Evolutionary conservation across 208 protist genomes (phyloP).

Genomic region (Trypanosoma cruzi): DNA sequence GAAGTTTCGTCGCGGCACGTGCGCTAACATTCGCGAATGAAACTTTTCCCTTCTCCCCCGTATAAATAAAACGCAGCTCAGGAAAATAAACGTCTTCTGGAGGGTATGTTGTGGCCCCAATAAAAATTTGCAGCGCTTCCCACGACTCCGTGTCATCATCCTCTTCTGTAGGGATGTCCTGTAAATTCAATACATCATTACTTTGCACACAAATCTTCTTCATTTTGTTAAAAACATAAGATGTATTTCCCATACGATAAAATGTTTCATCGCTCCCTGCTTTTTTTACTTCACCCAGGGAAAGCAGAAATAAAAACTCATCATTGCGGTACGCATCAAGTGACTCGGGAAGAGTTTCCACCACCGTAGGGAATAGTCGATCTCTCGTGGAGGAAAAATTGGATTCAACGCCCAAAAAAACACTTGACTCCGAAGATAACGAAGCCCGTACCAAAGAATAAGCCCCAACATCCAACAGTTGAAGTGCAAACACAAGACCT

Average conservation of each 20-base stretch:
- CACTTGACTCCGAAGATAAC: slow-evolving; percentile 40
- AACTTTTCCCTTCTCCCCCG: slow-evolving; percentile 16
- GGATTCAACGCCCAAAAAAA: slow-evolving; percentile 39
- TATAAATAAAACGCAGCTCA: slow-evolving; percentile 7
- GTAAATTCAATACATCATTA: slow-evolving; percentile 36
- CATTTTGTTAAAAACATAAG: not conserved
- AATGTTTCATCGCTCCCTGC: not conserved
- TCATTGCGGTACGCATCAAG: slow-evolving; percentile 19
- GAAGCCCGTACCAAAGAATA: slow-evolving; percentile 65
- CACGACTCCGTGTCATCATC: slow-evolving; percentile 40
- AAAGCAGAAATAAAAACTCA: slow-evolving; percentile 37
- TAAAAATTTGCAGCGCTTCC: slow-evolving; percentile 48
- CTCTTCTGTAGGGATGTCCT: slow-evolving; percentile 44
- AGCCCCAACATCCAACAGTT: slow-evolving; percentile 56
- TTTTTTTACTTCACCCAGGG: slow-evolving; percentile 21
- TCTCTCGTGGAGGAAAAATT: slow-evolving; percentile 32
- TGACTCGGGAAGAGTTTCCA: slow-evolving; percentile 42
- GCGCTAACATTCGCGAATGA: slow-evolving; percentile 18
- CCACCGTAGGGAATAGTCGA: slow-evolving; percentile 61
- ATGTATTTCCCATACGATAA: slow-evolving; percentile 11
- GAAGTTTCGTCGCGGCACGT: slow-evolving; percentile 47
- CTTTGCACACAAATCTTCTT: slow-evolving; percentile 24
- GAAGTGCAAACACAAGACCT: slow-evolving; percentile 73
- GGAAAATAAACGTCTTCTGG: slow-evolving; percentile 42
- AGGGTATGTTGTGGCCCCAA: slow-evolving; percentile 58